These are phyloP conservation scores for Saccharomyces pastorianus DNA, from an alignment of 1,139 yeast species.

Conservation along the genomic window DNA sequence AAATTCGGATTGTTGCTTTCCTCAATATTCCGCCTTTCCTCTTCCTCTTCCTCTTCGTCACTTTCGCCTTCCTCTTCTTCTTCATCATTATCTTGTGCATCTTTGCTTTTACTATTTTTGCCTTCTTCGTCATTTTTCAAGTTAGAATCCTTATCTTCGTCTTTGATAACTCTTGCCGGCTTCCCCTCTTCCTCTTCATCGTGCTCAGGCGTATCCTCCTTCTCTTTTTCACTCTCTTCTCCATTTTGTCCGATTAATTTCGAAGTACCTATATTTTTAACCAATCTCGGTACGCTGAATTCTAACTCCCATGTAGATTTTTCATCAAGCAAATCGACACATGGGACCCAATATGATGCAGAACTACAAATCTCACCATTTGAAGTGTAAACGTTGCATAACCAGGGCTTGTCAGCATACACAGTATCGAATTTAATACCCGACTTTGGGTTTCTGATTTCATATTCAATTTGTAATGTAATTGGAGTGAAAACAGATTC, in stretches of 20 bases:
- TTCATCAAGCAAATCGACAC: slow-evolving; percentile 84
- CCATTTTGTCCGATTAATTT: slow-evolving; percentile 36
- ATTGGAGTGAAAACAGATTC: slow-evolving; percentile 61
- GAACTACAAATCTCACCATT: slow-evolving; percentile 73
- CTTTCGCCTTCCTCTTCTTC: slow-evolving; percentile 13
- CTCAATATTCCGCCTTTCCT: slow-evolving; percentile 31
- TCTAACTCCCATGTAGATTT: slow-evolving; percentile 90
- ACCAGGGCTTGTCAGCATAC: slow-evolving; percentile 32
- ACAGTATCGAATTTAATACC: slow-evolving; percentile 61
- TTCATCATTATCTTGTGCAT: slow-evolving; percentile 27
- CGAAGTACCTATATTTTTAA: slow-evolving; percentile 58
- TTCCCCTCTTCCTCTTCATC: slow-evolving; percentile 10
- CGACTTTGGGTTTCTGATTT: slow-evolving; percentile 54
- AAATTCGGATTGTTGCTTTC: slow-evolving; percentile 45
- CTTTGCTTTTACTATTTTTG: slow-evolving; percentile 23
- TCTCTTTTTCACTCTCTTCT: background rate
- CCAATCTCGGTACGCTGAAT: slow-evolving; percentile 70
- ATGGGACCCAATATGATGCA: slow-evolving; percentile 95
- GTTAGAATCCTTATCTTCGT: slow-evolving; percentile 15
- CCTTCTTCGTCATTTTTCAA: slow-evolving; percentile 15
- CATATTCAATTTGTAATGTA: slow-evolving; percentile 61
- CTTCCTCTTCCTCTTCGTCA: slow-evolving; percentile 31
- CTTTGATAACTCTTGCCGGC: slow-evolving; percentile 12
- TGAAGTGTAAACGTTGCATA: slow-evolving; percentile 83
- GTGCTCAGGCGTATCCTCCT: background rate